Base-by-base conservation (phyloP, 179 eudicot genomes). In the Pouteria campechiana region DNA sequence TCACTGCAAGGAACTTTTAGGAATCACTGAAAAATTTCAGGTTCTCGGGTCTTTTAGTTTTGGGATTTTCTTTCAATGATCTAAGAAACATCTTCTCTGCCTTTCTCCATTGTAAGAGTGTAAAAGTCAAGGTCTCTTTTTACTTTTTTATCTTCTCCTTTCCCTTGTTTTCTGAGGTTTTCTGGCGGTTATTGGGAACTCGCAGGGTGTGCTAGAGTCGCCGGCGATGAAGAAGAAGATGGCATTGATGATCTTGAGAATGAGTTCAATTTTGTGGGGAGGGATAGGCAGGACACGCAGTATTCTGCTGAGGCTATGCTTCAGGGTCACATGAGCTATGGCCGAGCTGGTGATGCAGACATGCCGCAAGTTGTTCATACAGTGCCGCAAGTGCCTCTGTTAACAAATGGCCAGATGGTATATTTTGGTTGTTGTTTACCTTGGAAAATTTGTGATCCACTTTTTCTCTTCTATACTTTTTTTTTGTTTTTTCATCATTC, bases 161-260 rank as follows among this genome's bases (percentile, higher is more conserved):
- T 28, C 6, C 6, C 6, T 5, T 28, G 5, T 4, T 28, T 4
- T 28, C 10, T 28, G 31, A 28, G 5, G 5, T 28, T 5, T 28
- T 4, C 10, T 10, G 5, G 6, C 31, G 10, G 10, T 28, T 28
- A 28, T 4, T 28, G 31, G 31, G 5, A 4, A 5, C 10, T 5
- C 31, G 5, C 10, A 28, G 10, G 31, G 31, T 28, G 5, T 28
- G 31, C 31, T 4, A 5, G 31, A 10, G 10, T 10, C 31, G 15
- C 41, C 3, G 58, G 58, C 4, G 58, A 53, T 33, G 58, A 53
- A 33, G 58, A 53, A 32, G 58, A 53, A 12, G 58, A 53, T 33
- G 49, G 43, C 40, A 42, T 53, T 16, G 58, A 53, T 8, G 58
- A 53, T 25, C 41, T 53, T 8, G 58, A 53, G 1, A 53, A 53